Base-by-base conservation (phyloP, 2,329 filamentous ascomycete species). In the Simplicillium sp. region DNA sequence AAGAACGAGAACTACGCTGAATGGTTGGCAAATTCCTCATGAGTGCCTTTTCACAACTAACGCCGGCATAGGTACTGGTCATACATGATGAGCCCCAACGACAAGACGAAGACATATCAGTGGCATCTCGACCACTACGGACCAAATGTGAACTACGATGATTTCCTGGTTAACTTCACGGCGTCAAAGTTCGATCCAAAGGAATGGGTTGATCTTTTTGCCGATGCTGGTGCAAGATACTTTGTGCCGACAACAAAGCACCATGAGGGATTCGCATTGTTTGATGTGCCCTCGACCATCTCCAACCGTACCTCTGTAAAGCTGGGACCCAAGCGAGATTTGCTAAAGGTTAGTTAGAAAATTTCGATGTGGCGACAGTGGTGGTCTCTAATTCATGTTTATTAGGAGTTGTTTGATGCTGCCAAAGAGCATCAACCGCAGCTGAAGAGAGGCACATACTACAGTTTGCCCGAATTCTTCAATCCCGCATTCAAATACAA, bases 111-210 rank as follows among this genome's bases (percentile, higher is more conserved):
- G 20, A 36, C 38, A 15, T 72, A 70, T 45, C 56, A 70, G 25
- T 70, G 77, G 46, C 63, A 70, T 11, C 58, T 74, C 0, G 56
- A 62, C 11, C 73, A 63, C 0, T 76, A 70, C 46, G 73, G 73
- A 0, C 61, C 61, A 0, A 50, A 73, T 17, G 61, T 68, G 46
- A 64, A 63, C 7, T 77, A 78, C 48, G 74, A 78, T 46, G 72
- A 77, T 49, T 70, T 68, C 38, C 69, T 78, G 48, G 52, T 58
- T 1, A 60, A 71, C 40, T 77, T 76, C 54, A 77, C 69, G 0
- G 70, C 68, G 0, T 56, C 60, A 1, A 50, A 52, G 1, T 77
- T 61, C 46, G 60, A 74, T 46, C 64, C 74, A 0, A 73, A 70
- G 41, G 68, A 64, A 33, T 74, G 70, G 69, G 67, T 74, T 1